Base-by-base conservation (phyloP, 2,329 filamentous ascomycete genomes). In the Colletotrichum viniferum region DNA sequence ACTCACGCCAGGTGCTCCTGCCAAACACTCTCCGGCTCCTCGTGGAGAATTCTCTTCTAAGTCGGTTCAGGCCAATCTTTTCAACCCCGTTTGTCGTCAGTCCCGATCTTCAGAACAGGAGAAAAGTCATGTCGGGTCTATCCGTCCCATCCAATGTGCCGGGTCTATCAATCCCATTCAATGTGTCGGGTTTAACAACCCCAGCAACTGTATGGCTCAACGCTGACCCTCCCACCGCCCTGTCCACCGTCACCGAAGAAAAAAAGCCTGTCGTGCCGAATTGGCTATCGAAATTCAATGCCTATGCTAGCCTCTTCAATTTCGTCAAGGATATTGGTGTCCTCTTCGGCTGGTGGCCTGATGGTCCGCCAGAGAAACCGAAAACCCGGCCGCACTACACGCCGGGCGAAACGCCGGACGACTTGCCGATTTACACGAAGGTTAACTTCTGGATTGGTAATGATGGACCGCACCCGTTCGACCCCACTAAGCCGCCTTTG, bases 251-350 rank as follows among this genome's bases (percentile, higher is more conserved):
- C n/a, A n/a, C n/a, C n/a, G n/a, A n/a, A n/a, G n/a, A n/a, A n/a
- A n/a, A n/a, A n/a, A n/a, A n/a, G n/a, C n/a, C n/a, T n/a, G n/a
- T n/a, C n/a, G n/a, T n/a, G n/a, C n/a, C n/a, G n/a, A n/a, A n/a
- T n/a, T n/a, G n/a, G n/a, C n/a, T n/a, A n/a, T n/a, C n/a, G n/a
- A n/a, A n/a, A n/a, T n/a, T 38, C 36, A 38, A 38, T 38, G 36
- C 36, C 36, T 38, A 1, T 0, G 0, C 2, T 4, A 2, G 36
- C 0, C 14, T 38, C 36, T 38, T 38, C 9, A 38, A 8, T 18
- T 38, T 38, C 36, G 36, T 38, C 36, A 38, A 38, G 36, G 16
- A 0, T 38, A 0, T 38, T 38, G 36, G 36, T 9, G 16, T 38
- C 36, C 9, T 38, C 7, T 38, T 38, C 36, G 36, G 36, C 36